A percentile compares a stretch with the other conserved stretches of the same genome.
Conservation (phyloP, 768 basidiomycete species). For the Piloderma croceum region DNA sequence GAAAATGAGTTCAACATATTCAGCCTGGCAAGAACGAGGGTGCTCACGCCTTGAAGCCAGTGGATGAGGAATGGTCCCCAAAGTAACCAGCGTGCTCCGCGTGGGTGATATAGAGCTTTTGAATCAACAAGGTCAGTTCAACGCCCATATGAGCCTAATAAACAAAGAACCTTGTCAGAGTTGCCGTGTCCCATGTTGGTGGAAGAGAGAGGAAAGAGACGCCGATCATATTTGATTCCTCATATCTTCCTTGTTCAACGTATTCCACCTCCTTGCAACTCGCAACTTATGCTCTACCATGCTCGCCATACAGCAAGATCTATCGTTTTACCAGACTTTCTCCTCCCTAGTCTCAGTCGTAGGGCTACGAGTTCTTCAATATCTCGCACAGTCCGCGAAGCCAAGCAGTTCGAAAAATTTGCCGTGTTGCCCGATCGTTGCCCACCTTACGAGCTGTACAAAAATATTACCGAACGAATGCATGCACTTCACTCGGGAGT, state of each 20-base stretch:
- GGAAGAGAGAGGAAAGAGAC: not conserved
- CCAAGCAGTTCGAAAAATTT: too few species aligned
- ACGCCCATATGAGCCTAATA: not conserved
- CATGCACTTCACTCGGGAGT: slow-evolving; percentile 5
- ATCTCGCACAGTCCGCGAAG: too few species aligned
- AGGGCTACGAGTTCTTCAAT: slow-evolving; percentile 10
- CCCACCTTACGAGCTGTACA: slow-evolving; percentile 19
- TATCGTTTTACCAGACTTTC: slow-evolving; percentile 38
- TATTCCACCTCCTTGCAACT: too few species aligned
- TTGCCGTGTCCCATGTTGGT: slow-evolving; percentile 77
- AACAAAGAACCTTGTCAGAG: slow-evolving; percentile 38
- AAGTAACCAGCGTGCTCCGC: slow-evolving; percentile 78
- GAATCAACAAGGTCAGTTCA: slow-evolving; percentile 9
- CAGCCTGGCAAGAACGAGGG: too few species aligned
- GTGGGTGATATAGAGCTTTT: slow-evolving; percentile 87
- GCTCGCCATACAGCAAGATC: too few species aligned
- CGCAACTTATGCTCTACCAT: too few species aligned
- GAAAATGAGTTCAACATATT: slow-evolving; percentile 10
- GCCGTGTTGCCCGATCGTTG: too few species aligned
- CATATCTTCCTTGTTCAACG: slow-evolving; percentile 3
- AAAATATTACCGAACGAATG: slow-evolving; percentile 18
- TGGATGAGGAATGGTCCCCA: slow-evolving; percentile 77
- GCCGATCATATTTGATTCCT: slow-evolving; percentile 15
- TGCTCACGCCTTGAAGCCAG: slow-evolving; percentile 63
- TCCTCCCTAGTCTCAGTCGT: slow-evolving; percentile 32